A percentile compares a stretch with the other conserved stretches of the same genome.
phyloP scores from a whole-genome alignment of 164 flowering plant species.

The Echeveria elegans region DNA sequence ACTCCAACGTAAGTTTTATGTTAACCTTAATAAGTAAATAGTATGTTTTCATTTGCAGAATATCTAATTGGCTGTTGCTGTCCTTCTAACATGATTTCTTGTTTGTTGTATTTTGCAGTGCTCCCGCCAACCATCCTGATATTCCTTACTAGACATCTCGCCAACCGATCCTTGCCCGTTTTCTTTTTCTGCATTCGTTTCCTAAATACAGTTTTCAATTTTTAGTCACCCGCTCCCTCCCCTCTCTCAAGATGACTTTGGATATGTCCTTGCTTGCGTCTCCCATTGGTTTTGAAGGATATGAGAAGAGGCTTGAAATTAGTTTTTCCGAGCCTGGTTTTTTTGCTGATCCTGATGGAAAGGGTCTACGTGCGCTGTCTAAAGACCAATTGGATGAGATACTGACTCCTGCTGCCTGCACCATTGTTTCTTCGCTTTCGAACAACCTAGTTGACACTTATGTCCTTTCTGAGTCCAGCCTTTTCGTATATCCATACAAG shows the following conservation, averaged over 20 bases:
- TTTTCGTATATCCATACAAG: slow-evolving; percentile 74
- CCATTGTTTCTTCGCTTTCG: slow-evolving; percentile 59
- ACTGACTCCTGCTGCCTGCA: slow-evolving; percentile 69
- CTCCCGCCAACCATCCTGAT: slow-evolving; percentile 82
- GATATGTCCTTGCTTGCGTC: slow-evolving; percentile 43
- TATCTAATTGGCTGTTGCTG: background rate
- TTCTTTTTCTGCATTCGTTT: slow-evolving; percentile 10
- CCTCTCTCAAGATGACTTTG: slow-evolving; percentile 2
- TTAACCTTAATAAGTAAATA: background rate
- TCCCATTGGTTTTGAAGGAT: slow-evolving; percentile 90
- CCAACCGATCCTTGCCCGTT: slow-evolving; percentile 16
- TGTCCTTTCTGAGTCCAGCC: slow-evolving; percentile 88
- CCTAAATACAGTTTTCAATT: background rate
- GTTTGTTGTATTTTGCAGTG: slow-evolving; percentile 47
- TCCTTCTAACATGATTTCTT: background rate
- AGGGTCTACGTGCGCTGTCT: slow-evolving; percentile 56
- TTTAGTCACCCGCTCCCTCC: slow-evolving; percentile 6
- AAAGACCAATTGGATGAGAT: slow-evolving; percentile 60
- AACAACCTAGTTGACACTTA: slow-evolving; percentile 65
- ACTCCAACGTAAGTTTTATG: slow-evolving; percentile 9
- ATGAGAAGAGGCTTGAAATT: slow-evolving; percentile 79
- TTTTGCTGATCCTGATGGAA: slow-evolving; percentile 49
- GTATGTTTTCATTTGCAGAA: background rate
- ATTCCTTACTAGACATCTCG: slow-evolving; percentile 10
- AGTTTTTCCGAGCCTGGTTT: slow-evolving; percentile 48